A percentile compares a stretch with the other conserved stretches of the same genome.
phyloP scores from a whole-genome alignment of 2,329 filamentous ascomycete species.

The Colletotrichum sp. region DNA sequence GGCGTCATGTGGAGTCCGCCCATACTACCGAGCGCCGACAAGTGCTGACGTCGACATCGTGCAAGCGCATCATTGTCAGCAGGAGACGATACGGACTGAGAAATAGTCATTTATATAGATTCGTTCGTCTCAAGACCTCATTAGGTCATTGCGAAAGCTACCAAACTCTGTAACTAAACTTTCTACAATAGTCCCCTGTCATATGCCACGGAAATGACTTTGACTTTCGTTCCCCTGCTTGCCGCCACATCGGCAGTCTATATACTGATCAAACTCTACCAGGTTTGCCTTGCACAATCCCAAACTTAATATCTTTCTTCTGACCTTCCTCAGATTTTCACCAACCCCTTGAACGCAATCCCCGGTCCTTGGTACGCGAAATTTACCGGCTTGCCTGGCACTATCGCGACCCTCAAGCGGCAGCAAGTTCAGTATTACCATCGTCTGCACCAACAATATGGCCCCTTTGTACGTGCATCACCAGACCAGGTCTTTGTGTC shows the following conservation, averaged over 20 bases:
- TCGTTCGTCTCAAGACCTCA: not conserved
- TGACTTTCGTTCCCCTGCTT: not conserved
- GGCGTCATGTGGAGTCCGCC: not conserved
- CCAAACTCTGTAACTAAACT: not conserved
- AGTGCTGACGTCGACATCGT: not conserved
- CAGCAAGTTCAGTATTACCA: not conserved
- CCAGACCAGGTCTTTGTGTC: not conserved
- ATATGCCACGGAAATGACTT: not conserved
- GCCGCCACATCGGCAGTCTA: not conserved
- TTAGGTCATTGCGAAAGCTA: not conserved
- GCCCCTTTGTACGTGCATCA: not conserved
- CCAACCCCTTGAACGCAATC: not conserved
- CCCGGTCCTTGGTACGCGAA: not conserved
- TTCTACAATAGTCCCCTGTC: not conserved
- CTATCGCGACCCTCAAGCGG: not conserved
- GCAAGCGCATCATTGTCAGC: not conserved
- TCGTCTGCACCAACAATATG: not conserved
- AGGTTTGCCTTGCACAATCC: not conserved
- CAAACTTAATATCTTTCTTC: not conserved
- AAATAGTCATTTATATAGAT: rapidly evolving
- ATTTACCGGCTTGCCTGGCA: not conserved
- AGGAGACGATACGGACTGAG: not conserved
- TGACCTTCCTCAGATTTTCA: not conserved
- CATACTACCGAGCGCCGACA: not conserved
- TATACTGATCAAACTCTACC: not conserved